phyloP scores from a whole-genome alignment of 192 early-diverging fungal genomes.

The Spizellomyces punctatus region DNA sequence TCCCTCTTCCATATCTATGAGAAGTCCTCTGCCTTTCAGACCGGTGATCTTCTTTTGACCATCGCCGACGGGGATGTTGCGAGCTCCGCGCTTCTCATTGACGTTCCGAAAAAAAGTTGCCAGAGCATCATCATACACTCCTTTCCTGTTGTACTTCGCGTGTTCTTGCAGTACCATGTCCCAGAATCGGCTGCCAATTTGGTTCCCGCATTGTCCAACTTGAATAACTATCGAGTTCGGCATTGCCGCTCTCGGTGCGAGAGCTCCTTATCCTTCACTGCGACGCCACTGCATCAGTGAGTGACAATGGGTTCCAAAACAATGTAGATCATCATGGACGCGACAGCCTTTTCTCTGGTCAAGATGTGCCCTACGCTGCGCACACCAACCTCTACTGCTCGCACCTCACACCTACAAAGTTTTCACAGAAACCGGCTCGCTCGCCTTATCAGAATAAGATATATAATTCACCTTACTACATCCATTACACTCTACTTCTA shows the following conservation, averaged over 20 bases:
- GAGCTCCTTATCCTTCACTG: too few species aligned
- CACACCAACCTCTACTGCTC: too few species aligned
- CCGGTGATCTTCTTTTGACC: constrained; percentile 35
- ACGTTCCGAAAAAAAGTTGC: constrained; percentile 58
- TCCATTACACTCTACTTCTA: too few species aligned
- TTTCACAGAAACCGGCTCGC: too few species aligned
- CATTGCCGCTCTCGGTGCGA: constrained; percentile 16
- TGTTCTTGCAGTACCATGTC: constrained; percentile 62
- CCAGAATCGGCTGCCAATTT: constrained; percentile 62
- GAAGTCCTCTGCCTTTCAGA: constrained; percentile 48
- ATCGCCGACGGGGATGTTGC: constrained; percentile 33
- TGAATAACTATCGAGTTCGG: constrained; percentile 46
- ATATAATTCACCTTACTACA: too few species aligned
- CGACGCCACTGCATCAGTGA: too few species aligned
- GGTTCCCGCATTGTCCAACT: constrained; percentile 64
- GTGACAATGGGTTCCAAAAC: too few species aligned
- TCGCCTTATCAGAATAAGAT: too few species aligned
- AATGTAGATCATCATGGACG: too few species aligned
- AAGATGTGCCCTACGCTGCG: too few species aligned
- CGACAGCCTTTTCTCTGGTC: too few species aligned
- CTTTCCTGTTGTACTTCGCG: constrained; percentile 38
- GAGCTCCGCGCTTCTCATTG: constrained; percentile 22
- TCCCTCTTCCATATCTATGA: constrained; percentile 64
- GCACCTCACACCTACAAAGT: too few species aligned
- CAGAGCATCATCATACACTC: constrained; percentile 50